A percentile compares a stretch with the other conserved stretches of the same genome.
Evolutionary conservation across 257 asterid species (phyloP).

Genomic region (Striga asiatica): DNA sequence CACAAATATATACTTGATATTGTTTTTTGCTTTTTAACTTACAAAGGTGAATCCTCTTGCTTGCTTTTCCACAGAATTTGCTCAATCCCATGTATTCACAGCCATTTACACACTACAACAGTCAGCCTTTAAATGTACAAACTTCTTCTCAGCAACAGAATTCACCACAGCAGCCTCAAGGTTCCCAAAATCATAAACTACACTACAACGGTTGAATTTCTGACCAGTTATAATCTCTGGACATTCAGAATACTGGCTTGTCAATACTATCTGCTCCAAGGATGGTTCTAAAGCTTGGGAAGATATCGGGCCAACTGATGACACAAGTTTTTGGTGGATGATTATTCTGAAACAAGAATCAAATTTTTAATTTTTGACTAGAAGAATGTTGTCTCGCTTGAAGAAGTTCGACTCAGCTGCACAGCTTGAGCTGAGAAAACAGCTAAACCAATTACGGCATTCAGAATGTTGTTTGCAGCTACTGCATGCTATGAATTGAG

Average conservation of each 20-base stretch:
- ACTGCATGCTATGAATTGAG: slow-evolving; percentile 17
- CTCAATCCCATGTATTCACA: slow-evolving; percentile 76
- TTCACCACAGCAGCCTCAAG: slow-evolving; percentile 55
- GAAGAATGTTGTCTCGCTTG: slow-evolving; percentile 12
- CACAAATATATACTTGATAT: too few species aligned
- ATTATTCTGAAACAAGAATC: slow-evolving; percentile 22
- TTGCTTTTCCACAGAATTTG: slow-evolving; percentile 32
- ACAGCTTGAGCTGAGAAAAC: slow-evolving; percentile 19
- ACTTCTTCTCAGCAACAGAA: slow-evolving; percentile 64
- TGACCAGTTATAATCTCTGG: slow-evolving; percentile 26
- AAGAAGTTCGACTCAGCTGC: slow-evolving; percentile 32
- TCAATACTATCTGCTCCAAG: slow-evolving; percentile 22
- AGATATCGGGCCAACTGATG: slow-evolving; percentile 16
- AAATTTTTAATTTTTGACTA: slow-evolving; percentile 12
- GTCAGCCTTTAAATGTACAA: slow-evolving; percentile 57
- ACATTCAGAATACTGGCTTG: slow-evolving; percentile 42
- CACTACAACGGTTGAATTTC: slow-evolving; percentile 44
- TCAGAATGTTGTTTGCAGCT: slow-evolving; percentile 18
- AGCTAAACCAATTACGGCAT: slow-evolving; percentile 1
- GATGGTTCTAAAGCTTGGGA: slow-evolving; percentile 30
- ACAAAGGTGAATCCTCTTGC: slow-evolving; percentile 1
- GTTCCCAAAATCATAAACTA: slow-evolving; percentile 64
- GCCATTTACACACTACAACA: slow-evolving; percentile 67
- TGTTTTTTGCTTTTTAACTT: too few species aligned
- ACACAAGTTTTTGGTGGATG: slow-evolving; percentile 12